These are phyloP conservation scores for Penstemon newberryi DNA, from an alignment of 257 asterid genomes.

Conservation along the genomic window DNA sequence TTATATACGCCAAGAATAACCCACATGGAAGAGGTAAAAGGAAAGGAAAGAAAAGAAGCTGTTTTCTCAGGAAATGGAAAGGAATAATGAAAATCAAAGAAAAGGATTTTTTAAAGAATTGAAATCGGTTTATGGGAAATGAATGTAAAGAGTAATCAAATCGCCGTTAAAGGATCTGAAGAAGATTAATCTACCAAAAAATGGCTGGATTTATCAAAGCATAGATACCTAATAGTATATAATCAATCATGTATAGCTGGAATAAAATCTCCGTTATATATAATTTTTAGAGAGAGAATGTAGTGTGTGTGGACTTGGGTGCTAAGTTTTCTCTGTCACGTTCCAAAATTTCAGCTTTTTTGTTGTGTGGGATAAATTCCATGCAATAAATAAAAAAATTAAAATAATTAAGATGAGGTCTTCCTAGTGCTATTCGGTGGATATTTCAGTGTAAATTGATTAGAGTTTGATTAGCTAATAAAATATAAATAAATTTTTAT, in stretches of 20 bases:
- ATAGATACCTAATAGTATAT: background rate
- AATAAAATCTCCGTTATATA: background rate
- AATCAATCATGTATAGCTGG: background rate
- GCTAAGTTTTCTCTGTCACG: no score
- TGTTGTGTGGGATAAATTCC: no score
- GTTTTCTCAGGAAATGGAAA: constrained; percentile 24
- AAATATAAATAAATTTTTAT: no score
- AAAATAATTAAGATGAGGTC: no score
- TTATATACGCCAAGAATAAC: constrained; percentile 33
- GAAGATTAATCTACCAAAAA: constrained; percentile 13
- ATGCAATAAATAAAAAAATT: no score
- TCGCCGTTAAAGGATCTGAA: constrained; percentile 27
- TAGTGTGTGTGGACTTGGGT: background rate
- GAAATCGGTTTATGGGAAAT: constrained; percentile 21
- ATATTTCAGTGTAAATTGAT: no score
- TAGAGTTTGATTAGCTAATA: no score
- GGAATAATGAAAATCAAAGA: constrained; percentile 26
- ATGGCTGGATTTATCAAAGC: background rate
- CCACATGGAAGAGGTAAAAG: constrained; percentile 30
- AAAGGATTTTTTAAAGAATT: constrained; percentile 12
- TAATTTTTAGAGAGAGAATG: background rate
- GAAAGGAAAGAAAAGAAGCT: constrained; percentile 50
- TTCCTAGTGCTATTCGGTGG: no score
- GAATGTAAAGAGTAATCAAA: constrained; percentile 26
- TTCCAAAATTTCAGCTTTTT: no score